Percentiles rank a stretch among this genome's conserved stretches.
These are phyloP conservation scores for Zygosaccharomyces sapae DNA, from an alignment of 1,139 yeast genomes.

Conservation along the genomic window DNA sequence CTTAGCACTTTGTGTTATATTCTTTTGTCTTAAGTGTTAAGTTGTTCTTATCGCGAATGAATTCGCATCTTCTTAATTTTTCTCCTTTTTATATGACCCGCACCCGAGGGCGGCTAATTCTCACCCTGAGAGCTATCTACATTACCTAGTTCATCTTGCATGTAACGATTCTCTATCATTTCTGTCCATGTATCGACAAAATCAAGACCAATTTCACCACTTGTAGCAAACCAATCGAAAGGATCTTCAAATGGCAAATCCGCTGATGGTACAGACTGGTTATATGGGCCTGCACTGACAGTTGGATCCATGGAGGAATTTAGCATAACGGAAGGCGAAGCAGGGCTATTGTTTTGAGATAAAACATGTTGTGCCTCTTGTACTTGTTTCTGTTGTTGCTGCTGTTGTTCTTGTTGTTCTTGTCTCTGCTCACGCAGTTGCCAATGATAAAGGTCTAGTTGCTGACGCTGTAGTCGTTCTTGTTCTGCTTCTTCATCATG, in stretches of 20 bases:
- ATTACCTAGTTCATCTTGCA: slow-evolving; percentile 13
- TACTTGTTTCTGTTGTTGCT: neutral
- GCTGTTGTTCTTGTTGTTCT: too few species aligned
- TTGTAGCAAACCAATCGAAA: slow-evolving; percentile 68
- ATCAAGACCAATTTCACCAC: slow-evolving; percentile 66
- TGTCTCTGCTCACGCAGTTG: too few species aligned
- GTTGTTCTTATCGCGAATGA: too few species aligned
- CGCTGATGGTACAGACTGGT: neutral
- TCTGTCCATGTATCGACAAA: slow-evolving; percentile 89
- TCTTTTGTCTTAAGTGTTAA: too few species aligned
- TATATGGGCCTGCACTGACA: neutral
- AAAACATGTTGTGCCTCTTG: neutral
- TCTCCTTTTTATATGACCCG: too few species aligned
- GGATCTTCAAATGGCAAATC: slow-evolving; percentile 4
- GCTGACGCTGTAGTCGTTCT: neutral
- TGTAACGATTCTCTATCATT: slow-evolving; percentile 59
- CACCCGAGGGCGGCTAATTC: neutral
- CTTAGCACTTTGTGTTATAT: too few species aligned
- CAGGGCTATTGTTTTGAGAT: neutral
- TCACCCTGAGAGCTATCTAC: neutral
- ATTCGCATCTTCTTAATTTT: too few species aligned
- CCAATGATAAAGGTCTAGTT: too few species aligned
- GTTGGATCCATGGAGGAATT: neutral
- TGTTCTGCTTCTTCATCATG: slow-evolving; percentile 11
- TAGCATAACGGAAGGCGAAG: neutral